phyloP scores from a whole-genome alignment of 2,329 filamentous ascomycete species.

The Ceratocystis destructans region DNA sequence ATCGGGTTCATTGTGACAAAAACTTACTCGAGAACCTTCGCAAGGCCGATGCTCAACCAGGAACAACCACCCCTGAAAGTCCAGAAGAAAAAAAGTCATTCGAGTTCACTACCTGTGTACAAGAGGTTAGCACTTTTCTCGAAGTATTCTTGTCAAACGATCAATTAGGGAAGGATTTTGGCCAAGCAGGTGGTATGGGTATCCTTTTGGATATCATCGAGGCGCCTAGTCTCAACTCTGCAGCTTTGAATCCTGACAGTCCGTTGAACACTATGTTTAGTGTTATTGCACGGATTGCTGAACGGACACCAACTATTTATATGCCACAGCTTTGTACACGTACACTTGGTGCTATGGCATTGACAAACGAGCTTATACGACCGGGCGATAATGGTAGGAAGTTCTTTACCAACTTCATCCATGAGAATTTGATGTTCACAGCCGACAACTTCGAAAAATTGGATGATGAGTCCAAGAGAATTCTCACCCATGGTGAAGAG shows the following conservation, averaged over 20 bases:
- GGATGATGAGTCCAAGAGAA: conserved; percentile 28
- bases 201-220: conserved; percentile 71
- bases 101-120: conserved; percentile 14
- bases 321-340: conserved; percentile 69
- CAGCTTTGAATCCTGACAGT: conserved; percentile 37
- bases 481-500: conserved; percentile 52
- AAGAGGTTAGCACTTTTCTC: conserved; percentile 56
- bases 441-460: conserved; percentile 27
- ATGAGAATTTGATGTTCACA: conserved; percentile 28
- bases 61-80: background rate
- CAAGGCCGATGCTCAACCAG: conserved; percentile 20
- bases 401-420: conserved; percentile 58
- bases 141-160: conserved; percentile 59
- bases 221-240: conserved; percentile 61
- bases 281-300: conserved; percentile 40
- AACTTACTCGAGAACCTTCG: conserved; percentile 25
- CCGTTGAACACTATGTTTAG: conserved; percentile 16
- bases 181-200: conserved; percentile 68
- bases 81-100: conserved; percentile 12
- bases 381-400: conserved; percentile 37
- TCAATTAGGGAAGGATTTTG: conserved; percentile 57
- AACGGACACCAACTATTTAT: conserved; percentile 65
- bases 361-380: conserved; percentile 50
- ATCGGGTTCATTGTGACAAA: conserved; percentile 37
- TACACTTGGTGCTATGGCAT: conserved; percentile 54